phyloP scores from a whole-genome alignment of 176 grass and related monocot species.

The Miscanthus lutarioriparius region DNA sequence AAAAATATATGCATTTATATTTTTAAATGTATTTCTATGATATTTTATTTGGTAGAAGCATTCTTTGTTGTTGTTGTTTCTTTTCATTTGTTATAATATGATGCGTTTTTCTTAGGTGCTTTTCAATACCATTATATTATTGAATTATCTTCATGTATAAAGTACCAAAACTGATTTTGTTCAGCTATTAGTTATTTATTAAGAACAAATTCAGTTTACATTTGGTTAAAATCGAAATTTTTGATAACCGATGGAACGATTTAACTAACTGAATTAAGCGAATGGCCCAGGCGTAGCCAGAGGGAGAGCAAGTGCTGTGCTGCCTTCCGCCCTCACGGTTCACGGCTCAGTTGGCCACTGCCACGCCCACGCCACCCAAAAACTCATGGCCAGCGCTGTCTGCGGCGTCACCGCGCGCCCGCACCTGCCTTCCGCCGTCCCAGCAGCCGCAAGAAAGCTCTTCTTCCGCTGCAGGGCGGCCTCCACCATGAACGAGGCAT shows the following conservation, averaged over 20 bases:
- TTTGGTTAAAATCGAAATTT: neutral
- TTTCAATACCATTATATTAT: too few relatives aligned
- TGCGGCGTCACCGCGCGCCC: constrained; percentile 14
- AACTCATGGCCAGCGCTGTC: constrained; percentile 36
- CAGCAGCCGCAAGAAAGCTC: constrained; percentile 18
- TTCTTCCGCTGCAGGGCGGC: constrained; percentile 26
- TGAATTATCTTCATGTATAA: too few relatives aligned
- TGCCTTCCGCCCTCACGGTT: neutral
- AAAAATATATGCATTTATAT: too few relatives aligned
- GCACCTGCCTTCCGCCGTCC: constrained; percentile 3
- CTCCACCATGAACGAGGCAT: constrained; percentile 33
- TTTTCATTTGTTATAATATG: too few relatives aligned
- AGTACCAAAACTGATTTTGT: too few relatives aligned
- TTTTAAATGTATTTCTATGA: too few relatives aligned
- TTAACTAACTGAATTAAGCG: neutral
- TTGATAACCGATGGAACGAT: neutral
- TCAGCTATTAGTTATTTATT: too few relatives aligned
- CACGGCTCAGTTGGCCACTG: neutral
- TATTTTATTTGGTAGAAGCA: too few relatives aligned
- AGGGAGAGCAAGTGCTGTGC: neutral
- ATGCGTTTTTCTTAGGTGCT: too few relatives aligned
- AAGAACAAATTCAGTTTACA: neutral
- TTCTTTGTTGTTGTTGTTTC: too few relatives aligned
- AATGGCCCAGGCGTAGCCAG: neutral
- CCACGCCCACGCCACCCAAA: neutral